Evolutionary conservation across 352 stramenopile species (phyloP), one percentile per base, ranked within the genome.

Genomic region (Globisporangium spinosum): DNA sequence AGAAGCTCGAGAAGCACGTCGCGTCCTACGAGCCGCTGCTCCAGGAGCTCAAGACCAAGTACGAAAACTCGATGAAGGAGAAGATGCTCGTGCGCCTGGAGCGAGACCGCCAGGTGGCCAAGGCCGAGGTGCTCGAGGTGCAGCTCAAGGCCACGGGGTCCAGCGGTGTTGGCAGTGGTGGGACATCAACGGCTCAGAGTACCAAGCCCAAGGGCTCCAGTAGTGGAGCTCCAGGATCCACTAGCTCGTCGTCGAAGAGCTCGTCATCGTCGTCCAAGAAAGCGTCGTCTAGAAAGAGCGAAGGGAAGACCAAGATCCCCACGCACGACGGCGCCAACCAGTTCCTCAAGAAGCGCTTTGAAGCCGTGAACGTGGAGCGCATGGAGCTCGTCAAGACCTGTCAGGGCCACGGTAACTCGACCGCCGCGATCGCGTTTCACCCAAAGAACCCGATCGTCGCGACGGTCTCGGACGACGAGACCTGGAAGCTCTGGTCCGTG

Each of bases 1-100:
- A 90, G 68, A 92, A 93, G 35, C 78, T 98, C 23, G 91, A 97
- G 62, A 89, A 94, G 45, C 93, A 98, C 68, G 91, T 94, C 23
- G 80, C 91, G 10, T 79, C 89, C 2, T 98, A 98, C 68, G 95
- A 98, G 73, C 95, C 94, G 35, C 75, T 97, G 65, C 80, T 98
- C 13, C 80, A 97, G 64, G 94, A 98, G 67, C 79, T 98, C 34
- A 95, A 97, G 68, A 71, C 78, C 62, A 98, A 98, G 75, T 98
- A 98, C 71, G 90, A 98, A 70, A 90, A 91, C 56, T 93, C 91
- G 7, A 98, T 98, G 89, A 98, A 98, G 73, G 95, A 98, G 73
- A 98, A 98, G 72, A 98, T 98, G 94, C 89, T 98, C 34, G 97
- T 98, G 86, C 88, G 91, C 7, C 88, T 98, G 49, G 94, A 98